A percentile compares a stretch with the other conserved stretches of the same genome.
phyloP scores from a whole-genome alignment of 768 basidiomycete genomes.

The Pulveroboletus frians region DNA sequence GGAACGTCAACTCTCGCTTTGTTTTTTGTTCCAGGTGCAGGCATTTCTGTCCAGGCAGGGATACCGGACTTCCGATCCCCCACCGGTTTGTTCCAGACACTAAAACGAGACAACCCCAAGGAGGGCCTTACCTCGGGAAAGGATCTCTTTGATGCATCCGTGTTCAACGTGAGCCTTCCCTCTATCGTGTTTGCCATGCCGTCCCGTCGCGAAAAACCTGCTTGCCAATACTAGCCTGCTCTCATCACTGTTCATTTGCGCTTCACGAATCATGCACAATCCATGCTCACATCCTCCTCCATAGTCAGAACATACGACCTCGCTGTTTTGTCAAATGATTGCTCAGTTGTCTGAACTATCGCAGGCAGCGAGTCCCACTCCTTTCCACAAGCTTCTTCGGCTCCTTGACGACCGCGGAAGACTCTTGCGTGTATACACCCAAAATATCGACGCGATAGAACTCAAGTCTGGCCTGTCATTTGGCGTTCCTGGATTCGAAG shows the following conservation, averaged over 20 bases:
- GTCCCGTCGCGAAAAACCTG: neutral
- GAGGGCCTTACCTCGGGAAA: slow-evolving; percentile 70
- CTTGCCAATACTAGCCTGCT: neutral
- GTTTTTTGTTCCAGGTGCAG: slow-evolving; percentile 55
- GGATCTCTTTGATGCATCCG: slow-evolving; percentile 87
- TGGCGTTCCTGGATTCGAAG: slow-evolving; percentile 70
- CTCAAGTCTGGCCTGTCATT: slow-evolving; percentile 81
- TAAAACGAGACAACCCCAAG: slow-evolving; percentile 74
- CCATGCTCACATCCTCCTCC: slow-evolving; percentile 19
- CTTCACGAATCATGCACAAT: neutral
- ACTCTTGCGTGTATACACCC: slow-evolving; percentile 84
- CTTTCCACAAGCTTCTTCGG: slow-evolving; percentile 74
- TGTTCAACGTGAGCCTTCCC: slow-evolving; percentile 63
- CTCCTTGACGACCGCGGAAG: slow-evolving; percentile 69
- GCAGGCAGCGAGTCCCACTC: slow-evolving; percentile 66
- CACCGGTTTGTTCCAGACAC: slow-evolving; percentile 71
- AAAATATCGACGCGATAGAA: slow-evolving; percentile 91
- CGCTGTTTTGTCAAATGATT: slow-evolving; percentile 86
- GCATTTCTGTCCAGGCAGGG: slow-evolving; percentile 81
- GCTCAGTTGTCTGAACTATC: slow-evolving; percentile 74
- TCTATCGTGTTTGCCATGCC: slow-evolving; percentile 2
- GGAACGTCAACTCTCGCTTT: neutral
- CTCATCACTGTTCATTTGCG: neutral
- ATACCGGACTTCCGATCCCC: slow-evolving; percentile 88
- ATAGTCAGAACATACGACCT: slow-evolving; percentile 70